A percentile compares a stretch with the other conserved stretches of the same genome.
These are phyloP conservation scores for Microstegium vimineum DNA, from an alignment of 176 grass and related monocot genomes.

Conservation along the genomic window DNA sequence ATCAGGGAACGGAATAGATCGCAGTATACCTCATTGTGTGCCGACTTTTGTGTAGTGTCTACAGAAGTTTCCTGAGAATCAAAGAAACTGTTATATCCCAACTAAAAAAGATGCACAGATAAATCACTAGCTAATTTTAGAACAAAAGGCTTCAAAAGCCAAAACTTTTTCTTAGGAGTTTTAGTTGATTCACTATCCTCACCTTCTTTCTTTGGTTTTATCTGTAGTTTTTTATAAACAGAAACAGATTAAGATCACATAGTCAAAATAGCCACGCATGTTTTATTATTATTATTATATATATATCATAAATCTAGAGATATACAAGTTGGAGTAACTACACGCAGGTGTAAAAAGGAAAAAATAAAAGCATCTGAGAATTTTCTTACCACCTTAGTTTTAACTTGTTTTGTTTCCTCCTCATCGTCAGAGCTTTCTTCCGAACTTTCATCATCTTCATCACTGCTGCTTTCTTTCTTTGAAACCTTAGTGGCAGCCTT, in stretches of 20 bases:
- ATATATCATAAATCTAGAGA: no score
- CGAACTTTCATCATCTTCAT: conserved; percentile 48
- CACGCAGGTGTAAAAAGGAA: no score
- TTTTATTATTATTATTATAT: no score
- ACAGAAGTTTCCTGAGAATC: conserved; percentile 24
- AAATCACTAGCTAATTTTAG: not conserved
- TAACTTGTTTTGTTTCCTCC: not conserved
- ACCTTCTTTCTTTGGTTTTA: conserved; percentile 6
- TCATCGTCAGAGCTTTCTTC: conserved; percentile 54
- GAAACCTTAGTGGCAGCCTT: conserved; percentile 27
- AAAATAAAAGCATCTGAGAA: not conserved
- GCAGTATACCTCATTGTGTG: conserved; percentile 30
- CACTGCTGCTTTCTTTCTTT: conserved; percentile 47
- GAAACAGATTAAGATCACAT: no score
- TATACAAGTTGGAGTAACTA: no score
- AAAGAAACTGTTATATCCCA: conserved; percentile 2
- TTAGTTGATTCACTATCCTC: conserved; percentile 25
- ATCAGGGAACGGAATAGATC: not conserved
- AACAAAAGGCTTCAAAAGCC: not conserved
- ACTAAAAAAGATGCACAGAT: not conserved
- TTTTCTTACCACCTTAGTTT: conserved; percentile 4
- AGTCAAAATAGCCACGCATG: no score
- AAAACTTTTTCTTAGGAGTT: conserved; percentile 43
- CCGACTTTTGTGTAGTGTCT: not conserved
- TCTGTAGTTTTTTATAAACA: not conserved